A percentile compares a stretch with the other conserved stretches of the same genome.
These are phyloP conservation scores for Hanseniaspora vineae DNA, from an alignment of 805 yeast genomes.

Conservation along the genomic window DNA sequence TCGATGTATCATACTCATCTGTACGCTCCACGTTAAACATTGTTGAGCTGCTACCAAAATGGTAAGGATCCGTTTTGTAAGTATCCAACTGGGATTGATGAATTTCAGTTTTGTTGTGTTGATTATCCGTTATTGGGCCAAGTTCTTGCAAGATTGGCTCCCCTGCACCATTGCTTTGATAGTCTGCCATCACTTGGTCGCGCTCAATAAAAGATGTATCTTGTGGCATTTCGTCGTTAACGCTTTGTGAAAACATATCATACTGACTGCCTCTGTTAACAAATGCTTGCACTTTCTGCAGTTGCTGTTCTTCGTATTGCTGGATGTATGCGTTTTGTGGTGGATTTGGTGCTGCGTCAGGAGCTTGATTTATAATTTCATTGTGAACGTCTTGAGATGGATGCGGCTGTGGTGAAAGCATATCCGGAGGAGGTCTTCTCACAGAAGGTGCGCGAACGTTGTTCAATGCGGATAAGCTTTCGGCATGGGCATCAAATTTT, in stretches of 20 bases:
- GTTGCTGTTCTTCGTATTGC: slow-evolving; percentile 3
- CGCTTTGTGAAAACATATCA: slow-evolving; percentile 17
- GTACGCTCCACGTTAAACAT: too few relatives aligned
- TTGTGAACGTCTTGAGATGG: background rate
- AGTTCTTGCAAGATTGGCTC: too few relatives aligned
- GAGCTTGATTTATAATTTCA: too few relatives aligned
- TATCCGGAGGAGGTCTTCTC: slow-evolving; percentile 4
- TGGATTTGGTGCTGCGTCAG: background rate
- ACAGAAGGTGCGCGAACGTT: slow-evolving; percentile 1
- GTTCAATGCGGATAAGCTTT: background rate
- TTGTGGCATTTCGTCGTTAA: slow-evolving; percentile 1
- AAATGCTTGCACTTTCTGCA: slow-evolving; percentile 14
- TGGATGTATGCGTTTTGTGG: background rate
- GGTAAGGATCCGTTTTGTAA: too few relatives aligned
- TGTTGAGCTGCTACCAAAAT: too few relatives aligned
- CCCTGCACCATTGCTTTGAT: too few relatives aligned
- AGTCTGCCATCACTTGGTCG: too few relatives aligned
- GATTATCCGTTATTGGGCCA: too few relatives aligned
- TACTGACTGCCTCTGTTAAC: slow-evolving; percentile 18
- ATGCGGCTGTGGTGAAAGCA: slow-evolving; percentile 1
- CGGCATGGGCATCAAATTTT: background rate
- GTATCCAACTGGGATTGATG: too few relatives aligned
- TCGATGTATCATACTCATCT: slow-evolving; percentile 1
- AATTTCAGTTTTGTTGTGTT: too few relatives aligned
- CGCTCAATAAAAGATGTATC: too few relatives aligned